Evolutionary conservation across 495 filamentous ascomycete species (phyloP), one percentile per base, ranked within the genome.

Genomic region (Aspergillus ellipticus): DNA sequence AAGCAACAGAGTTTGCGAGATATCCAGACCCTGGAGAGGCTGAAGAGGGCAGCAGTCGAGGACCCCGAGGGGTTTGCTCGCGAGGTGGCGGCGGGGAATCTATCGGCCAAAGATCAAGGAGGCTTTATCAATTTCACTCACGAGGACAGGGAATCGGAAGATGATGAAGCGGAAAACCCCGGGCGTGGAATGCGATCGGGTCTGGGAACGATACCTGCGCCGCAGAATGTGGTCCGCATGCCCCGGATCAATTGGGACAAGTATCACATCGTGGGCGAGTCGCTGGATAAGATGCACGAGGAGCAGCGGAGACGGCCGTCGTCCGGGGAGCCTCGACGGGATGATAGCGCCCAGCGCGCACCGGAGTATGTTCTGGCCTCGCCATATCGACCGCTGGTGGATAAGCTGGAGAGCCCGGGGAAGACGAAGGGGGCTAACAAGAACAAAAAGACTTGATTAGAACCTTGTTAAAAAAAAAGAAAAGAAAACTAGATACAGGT

Each of bases 171-270:
- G 21, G 42, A 42, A 4, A 42, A 11, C 13, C 2, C 13, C 3
- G 22, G 17, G 24, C 31, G 17, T 6, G 13, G 48, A n/a, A 16
- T 3, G 1, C 9, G 4, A 6, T 69, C 69, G n/a, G 61, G 58
- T 3, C 75, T 84, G 28, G 76, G 74, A 16, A 75, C 70, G 19
- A 79, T 96, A 1, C 91, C 92, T 0, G 78, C 76, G 17, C 83
- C 88, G n/a, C 92, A 96, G 72, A 90, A 85, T 60, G 74, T 96
- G 2, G 83, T 94, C 8, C 86, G 91, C 31, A 88, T 84, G 74
- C 92, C 92, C 21, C 85, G 89, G 2, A 82, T 96, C 55, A 95
- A 95, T 74, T 96, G 92, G 92, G 82, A 83, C 6, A 90, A 95
- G 66, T 96, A 96, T 66, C 87, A 86, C 55, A 77, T 96, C 16